Percentiles rank a stretch among this genome's conserved stretches.
These are phyloP conservation scores for Rhodotorula sp. DNA, from an alignment of 1,284 basidiomycete species.

Conservation along the genomic window DNA sequence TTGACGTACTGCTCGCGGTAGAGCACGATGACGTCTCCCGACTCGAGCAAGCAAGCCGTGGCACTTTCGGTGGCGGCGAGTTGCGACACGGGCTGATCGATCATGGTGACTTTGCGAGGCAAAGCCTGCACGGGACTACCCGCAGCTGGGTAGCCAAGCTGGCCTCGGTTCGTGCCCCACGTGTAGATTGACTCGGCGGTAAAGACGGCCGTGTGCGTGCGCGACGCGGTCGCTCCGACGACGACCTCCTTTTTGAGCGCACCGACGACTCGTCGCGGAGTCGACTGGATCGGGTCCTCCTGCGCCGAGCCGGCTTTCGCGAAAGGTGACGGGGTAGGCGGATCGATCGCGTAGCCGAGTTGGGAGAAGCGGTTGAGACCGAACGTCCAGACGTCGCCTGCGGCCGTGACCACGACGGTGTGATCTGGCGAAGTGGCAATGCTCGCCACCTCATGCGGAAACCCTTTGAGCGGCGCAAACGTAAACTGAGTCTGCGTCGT, in stretches of 20 bases:
- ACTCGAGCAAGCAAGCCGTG: slow-evolving; percentile 72
- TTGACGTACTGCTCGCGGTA: slow-evolving; percentile 74
- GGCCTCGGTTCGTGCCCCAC: slow-evolving; percentile 93
- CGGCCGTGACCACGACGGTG: slow-evolving; percentile 75
- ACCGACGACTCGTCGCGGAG: slow-evolving; percentile 72
- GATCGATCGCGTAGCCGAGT: slow-evolving; percentile 82
- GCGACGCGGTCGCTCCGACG: slow-evolving; percentile 79
- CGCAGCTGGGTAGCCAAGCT: slow-evolving; percentile 64
- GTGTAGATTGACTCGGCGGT: slow-evolving; percentile 80
- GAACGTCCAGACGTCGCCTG: slow-evolving; percentile 85
- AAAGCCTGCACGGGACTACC: slow-evolving; percentile 73
- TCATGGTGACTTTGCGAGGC: slow-evolving; percentile 78
- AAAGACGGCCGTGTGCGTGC: slow-evolving; percentile 86
- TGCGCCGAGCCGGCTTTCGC: slow-evolving; percentile 36
- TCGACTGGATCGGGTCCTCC: slow-evolving; percentile 65
- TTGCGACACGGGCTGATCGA: slow-evolving; percentile 64
- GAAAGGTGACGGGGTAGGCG: slow-evolving; percentile 39
- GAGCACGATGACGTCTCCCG: slow-evolving; percentile 75
- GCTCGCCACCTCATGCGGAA: slow-evolving; percentile 58
- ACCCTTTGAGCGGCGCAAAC: slow-evolving; percentile 62
- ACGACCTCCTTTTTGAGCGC: slow-evolving; percentile 77
- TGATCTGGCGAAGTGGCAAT: slow-evolving; percentile 92
- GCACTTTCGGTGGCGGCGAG: slow-evolving; percentile 56
- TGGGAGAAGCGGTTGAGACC: slow-evolving; percentile 84
- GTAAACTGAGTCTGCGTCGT: slow-evolving; percentile 76